Evolutionary conservation across 1,284 basidiomycete genomes (phyloP).

Genomic region (Ceratobasidium sp.): DNA sequence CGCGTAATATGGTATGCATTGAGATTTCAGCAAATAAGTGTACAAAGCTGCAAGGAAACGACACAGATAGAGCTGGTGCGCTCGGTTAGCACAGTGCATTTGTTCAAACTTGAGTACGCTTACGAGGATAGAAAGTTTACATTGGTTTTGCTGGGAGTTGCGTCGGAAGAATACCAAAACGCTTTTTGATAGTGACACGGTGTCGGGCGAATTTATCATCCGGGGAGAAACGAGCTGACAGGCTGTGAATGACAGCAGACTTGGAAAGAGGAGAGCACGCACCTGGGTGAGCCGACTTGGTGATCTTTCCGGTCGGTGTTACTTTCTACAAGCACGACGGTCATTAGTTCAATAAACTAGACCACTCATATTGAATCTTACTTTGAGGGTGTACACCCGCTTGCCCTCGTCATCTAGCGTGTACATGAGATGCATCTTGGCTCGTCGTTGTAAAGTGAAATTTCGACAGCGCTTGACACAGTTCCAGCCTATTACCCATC

Average conservation of each 20-base stretch:
- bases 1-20: background rate
- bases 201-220: constrained; percentile 98
- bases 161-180: constrained; percentile 83
- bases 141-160: constrained; percentile 89
- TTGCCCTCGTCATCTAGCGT: constrained; percentile 81
- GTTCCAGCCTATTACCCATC: background rate
- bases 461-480: constrained; percentile 25
- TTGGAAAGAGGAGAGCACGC: constrained; percentile 46
- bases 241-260: background rate
- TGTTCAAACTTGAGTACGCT: background rate
- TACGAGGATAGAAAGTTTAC: constrained; percentile 53
- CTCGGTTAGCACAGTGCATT: too few species aligned
- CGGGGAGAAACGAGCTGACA: constrained; percentile 90
- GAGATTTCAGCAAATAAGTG: background rate
- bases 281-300: constrained; percentile 96
- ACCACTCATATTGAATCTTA: constrained; percentile 50
- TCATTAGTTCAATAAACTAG: constrained; percentile 38
- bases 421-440: constrained; percentile 93
- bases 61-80: too few species aligned
- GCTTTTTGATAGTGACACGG: constrained; percentile 93
- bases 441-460: constrained; percentile 31
- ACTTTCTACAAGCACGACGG: constrained; percentile 67
- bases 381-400: constrained; percentile 89
- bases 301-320: constrained; percentile 78
- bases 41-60: too few species aligned